These are phyloP conservation scores for Pseudogymnoascus sp. DNA, from an alignment of 2,329 filamentous ascomycete genomes.

Conservation along the genomic window DNA sequence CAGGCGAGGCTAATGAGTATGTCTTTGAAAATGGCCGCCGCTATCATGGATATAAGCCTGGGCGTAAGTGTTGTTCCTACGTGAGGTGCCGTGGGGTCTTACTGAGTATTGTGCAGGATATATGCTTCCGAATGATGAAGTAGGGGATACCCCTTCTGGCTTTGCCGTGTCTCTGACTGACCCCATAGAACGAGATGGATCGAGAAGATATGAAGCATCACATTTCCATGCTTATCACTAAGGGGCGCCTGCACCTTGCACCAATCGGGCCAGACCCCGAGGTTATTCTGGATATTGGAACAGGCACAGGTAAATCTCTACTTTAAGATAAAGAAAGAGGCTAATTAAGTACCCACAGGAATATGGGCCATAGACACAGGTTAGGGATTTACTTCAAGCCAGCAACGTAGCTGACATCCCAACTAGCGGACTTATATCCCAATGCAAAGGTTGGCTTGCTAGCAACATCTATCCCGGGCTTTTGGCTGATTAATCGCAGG, in stretches of 20 bases:
- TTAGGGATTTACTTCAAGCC: background rate
- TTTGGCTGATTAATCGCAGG: background rate
- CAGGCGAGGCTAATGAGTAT: background rate
- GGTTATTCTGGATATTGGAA: slow-evolving; percentile 18
- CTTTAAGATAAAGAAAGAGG: background rate
- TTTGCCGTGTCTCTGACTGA: slow-evolving; percentile 16
- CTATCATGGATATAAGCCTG: slow-evolving; percentile 14
- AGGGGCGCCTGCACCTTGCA: slow-evolving; percentile 11
- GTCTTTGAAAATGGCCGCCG: slow-evolving; percentile 15
- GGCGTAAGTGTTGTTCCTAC: background rate
- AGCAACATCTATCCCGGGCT: background rate
- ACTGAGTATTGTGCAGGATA: background rate
- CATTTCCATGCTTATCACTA: slow-evolving; percentile 13
- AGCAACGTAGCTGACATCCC: background rate
- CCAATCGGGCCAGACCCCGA: background rate
- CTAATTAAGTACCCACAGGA: background rate
- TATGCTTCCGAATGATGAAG: slow-evolving; percentile 8
- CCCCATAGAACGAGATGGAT: slow-evolving; percentile 13
- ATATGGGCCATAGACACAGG: slow-evolving; percentile 20
- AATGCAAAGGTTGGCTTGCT: background rate
- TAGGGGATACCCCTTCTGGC: slow-evolving; percentile 13
- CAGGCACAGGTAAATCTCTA: background rate
- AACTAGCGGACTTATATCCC: background rate
- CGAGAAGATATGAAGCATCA: slow-evolving; percentile 17
- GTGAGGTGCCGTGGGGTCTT: background rate